Base-by-base conservation (phyloP, 2,329 filamentous ascomycete genomes). In the Stagonosporopsis chrysanthemi region DNA sequence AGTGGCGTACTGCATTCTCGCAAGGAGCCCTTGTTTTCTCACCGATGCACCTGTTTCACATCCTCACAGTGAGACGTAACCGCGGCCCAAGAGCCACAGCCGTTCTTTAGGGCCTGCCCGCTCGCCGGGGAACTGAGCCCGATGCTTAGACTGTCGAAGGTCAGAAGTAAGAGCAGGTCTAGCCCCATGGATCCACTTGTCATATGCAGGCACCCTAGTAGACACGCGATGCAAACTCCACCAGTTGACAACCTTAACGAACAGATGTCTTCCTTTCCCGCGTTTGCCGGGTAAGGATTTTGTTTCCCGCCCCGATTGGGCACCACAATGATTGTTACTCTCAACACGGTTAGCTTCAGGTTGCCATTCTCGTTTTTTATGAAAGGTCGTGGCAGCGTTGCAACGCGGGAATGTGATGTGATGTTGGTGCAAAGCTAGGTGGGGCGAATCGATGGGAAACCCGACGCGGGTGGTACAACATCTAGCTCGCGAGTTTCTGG, bases 11-110 rank as follows among this genome's bases (percentile, higher is more conserved):
- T 64, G 54, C 47, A 61, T 56, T 65, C 54, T 64, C 67, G 66
- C 62, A 62, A 63, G 60, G 63, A 59, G 42, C 65, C 41, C 57
- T 71, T 68, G 64, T 58, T 62, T 65, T 66, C 63, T 70, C 66
- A 69, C 68, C 69, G 67, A 67, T 58, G 66, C 65, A 65, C 61
- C 58, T 60, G 65, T 62, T 67, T 64, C 65, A 65, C 68, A 65
- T 58, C 57, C 58, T 56, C 62, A 49, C 67, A 58, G 65, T 63
- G 61, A 52, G 47, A 60, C 43, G 58, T 55, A 58, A 55, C 61
- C 58, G 56, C 62, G 60, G 58, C 49, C 61, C 55, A 60, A 60
- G 61, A 63, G 62, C 64, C 62, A 70, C 64, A 65, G 52, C 66
- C 63, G 63, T 52, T 58, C 14, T 54, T 62, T 61, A 61, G 48